phyloP scores from a whole-genome alignment of 2,329 filamentous ascomycete species.

The Neonectria ditissima region DNA sequence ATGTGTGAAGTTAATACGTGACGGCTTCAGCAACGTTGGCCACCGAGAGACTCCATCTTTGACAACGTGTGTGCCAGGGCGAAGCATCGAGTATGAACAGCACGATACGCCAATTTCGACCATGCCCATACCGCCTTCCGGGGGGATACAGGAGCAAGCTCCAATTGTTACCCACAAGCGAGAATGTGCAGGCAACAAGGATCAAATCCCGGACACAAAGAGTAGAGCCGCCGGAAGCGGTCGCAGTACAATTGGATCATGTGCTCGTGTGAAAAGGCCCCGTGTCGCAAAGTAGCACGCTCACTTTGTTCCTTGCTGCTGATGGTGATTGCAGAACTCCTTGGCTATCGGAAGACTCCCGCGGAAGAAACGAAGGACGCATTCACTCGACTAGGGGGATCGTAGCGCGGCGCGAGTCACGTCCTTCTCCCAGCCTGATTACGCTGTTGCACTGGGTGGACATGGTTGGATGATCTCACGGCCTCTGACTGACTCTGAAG shows the following conservation, averaged over 20 bases:
- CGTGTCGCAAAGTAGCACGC: not conserved
- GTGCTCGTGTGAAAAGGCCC: not conserved
- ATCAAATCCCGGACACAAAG: not conserved
- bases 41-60: not conserved
- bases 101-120: not conserved
- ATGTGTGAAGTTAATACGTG: constrained; percentile 11
- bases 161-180: not conserved
- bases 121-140: not conserved
- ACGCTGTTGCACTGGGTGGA: not conserved
- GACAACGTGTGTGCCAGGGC: not conserved
- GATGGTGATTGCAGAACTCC: not conserved
- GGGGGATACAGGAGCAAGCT: not conserved
- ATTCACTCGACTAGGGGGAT: not conserved
- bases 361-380: not conserved
- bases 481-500: not conserved
- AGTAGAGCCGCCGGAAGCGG: not conserved
- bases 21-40: not conserved
- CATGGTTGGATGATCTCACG: constrained; percentile 9
- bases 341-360: not conserved
- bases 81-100: not conserved
- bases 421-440: not conserved
- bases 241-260: constrained; percentile 13
- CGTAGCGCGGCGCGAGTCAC: not conserved
- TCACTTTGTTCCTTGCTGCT: not conserved
- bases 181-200: not conserved